A percentile compares a stretch with the other conserved stretches of the same genome.
Evolutionary conservation across 176 grass and related monocot genomes (phyloP).

Genomic region (Microstegium vimineum): DNA sequence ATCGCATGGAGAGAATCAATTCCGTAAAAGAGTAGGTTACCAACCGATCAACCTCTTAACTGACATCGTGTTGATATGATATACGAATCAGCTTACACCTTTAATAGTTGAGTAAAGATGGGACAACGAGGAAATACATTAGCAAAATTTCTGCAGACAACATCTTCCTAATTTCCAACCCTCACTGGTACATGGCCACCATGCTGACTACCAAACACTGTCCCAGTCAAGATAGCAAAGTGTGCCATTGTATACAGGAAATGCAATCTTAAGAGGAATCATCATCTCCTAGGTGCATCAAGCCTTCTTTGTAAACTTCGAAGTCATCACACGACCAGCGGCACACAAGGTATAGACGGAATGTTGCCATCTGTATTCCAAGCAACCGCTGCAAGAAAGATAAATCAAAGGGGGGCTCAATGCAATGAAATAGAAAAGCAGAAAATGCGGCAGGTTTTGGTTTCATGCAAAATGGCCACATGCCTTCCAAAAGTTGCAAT

Average conservation of each 20-base stretch:
- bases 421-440: not conserved
- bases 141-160: not conserved
- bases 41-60: not conserved
- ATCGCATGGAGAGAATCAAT: too few species aligned
- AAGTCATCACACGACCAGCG: slow-evolving; percentile 72
- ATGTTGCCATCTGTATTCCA: slow-evolving; percentile 76
- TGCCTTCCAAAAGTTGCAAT: not conserved
- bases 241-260: not conserved
- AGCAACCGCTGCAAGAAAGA: slow-evolving; percentile 57
- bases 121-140: not conserved
- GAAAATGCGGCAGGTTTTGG: not conserved
- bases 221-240: slow-evolving; percentile 9
- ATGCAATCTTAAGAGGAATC: slow-evolving; percentile 45
- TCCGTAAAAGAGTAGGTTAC: not conserved
- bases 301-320: slow-evolving; percentile 71
- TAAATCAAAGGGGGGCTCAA: not conserved
- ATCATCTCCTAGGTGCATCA: slow-evolving; percentile 40
- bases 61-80: not conserved
- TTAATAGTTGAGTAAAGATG: not conserved
- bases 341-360: slow-evolving; percentile 72
- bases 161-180: not conserved
- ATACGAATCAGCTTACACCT: not conserved
- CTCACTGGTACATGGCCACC: too few species aligned
- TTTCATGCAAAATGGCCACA: too few species aligned
- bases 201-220: too few species aligned